Evolutionary conservation across 2,329 filamentous ascomycete genomes (phyloP), one percentile per base, ranked within the genome.

Genomic region (Diaporthe vaccinii): DNA sequence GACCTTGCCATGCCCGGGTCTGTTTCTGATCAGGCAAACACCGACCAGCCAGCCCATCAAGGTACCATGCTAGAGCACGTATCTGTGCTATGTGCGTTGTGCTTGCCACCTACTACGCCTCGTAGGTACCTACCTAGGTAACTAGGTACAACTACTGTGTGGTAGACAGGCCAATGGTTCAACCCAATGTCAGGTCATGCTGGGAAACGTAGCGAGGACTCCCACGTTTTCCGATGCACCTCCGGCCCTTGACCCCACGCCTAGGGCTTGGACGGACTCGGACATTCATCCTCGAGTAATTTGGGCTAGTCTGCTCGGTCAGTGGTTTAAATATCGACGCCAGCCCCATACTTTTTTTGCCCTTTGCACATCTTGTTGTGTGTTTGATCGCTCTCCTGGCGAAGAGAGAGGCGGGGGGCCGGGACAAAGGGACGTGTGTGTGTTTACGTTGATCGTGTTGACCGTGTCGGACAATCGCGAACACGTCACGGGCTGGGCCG

Each of bases 401-500:
- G 6, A 22, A 51, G 28, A 51, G 17, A 36, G 44, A 17, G 17
- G n/a, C 12, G 8, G 25, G 51, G 22, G 46, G 20, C 61, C 61
- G 44, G 44, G 61, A n/a, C 65, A 49, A 49, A 46, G 62, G 31
- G 10, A 14, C 44, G 44, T 51, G 20, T 36, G 58, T 67, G 58
- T 67, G 8, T 49, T 46, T 49, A 65, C 44, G 31, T 53, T 46
- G 31, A 55, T n/a, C 49, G 41, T 41, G 49, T 69, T 41, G 65
- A 53, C 65, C 49, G 65, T 69, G 65, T 69, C 65, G 49, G 65
- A n/a, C 49, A 55, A n/a, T 53, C 65, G 65, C 65, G 65, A 69
- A 69, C 65, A 69, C 65, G 65, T 69, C 65, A 69, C 65, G 65
- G 65, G 65, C 65, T 69, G 65, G 65, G 65, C 65, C 65, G 65